Percentiles rank a stretch among this genome's conserved stretches.
phyloP scores from a whole-genome alignment of 257 asterid species.

The Plantago major region DNA sequence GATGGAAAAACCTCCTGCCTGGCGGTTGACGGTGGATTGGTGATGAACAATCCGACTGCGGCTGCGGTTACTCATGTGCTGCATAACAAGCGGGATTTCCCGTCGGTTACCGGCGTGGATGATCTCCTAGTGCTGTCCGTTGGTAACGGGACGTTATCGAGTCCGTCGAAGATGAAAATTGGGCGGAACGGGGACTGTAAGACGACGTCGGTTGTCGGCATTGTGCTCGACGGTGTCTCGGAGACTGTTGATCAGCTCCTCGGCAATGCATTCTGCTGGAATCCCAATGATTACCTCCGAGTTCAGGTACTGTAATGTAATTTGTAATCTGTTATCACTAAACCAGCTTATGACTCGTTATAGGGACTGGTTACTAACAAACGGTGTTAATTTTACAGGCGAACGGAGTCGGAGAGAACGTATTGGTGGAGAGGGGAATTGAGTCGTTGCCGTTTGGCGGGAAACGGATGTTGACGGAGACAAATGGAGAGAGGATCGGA shows the following conservation, averaged over 20 bases:
- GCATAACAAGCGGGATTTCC: constrained; percentile 90
- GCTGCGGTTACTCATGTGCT: constrained; percentile 96
- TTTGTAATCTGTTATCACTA: too few relatives aligned
- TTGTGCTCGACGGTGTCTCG: constrained; percentile 84
- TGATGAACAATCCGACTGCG: constrained; percentile 94
- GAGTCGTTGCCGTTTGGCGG: constrained; percentile 88
- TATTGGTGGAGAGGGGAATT: constrained; percentile 63
- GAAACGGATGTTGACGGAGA: constrained; percentile 81
- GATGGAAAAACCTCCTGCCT: constrained; percentile 78
- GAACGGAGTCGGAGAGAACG: constrained; percentile 51
- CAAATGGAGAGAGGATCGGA: constrained; percentile 66
- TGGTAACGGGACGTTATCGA: constrained; percentile 61
- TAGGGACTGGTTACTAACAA: not conserved
- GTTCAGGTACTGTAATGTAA: constrained; percentile 53
- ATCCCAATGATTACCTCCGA: constrained; percentile 72
- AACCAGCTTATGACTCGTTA: too few relatives aligned
- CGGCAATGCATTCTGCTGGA: constrained; percentile 91
- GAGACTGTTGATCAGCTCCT: constrained; percentile 90
- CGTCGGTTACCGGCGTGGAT: constrained; percentile 75
- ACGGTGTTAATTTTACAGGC: constrained; percentile 44
- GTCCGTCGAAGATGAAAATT: constrained; percentile 39
- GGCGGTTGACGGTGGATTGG: constrained; percentile 93
- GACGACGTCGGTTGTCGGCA: constrained; percentile 52
- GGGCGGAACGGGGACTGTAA: constrained; percentile 50
- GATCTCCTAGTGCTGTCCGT: constrained; percentile 75